Conservation (phyloP, 2,329 filamentous ascomycete species). For the Alternaria ethzedia region DNA sequence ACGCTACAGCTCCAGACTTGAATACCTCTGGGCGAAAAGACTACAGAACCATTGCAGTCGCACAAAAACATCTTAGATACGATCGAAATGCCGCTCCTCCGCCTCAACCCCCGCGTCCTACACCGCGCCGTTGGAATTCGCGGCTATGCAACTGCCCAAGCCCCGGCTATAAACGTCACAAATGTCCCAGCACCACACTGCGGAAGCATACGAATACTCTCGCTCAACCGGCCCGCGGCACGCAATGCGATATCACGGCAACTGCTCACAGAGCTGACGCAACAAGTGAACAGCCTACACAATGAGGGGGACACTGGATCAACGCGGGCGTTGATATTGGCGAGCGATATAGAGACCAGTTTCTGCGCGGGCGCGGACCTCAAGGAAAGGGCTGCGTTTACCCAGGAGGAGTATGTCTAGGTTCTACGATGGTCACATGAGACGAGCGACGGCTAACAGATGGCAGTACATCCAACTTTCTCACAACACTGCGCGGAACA, state of each 20-base stretch:
- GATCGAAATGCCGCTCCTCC: constrained; percentile 32
- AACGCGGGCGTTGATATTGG: constrained; percentile 82
- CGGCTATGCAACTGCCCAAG: constrained; percentile 53
- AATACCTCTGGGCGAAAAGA: not conserved
- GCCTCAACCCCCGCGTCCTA: constrained; percentile 27
- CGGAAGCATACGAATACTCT: constrained; percentile 86
- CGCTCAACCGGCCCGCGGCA: constrained; percentile 81
- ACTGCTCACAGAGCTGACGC: constrained; percentile 73
- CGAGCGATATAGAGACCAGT: constrained; percentile 81
- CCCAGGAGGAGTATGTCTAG: constrained; percentile 72
- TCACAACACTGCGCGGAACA: constrained; percentile 76
- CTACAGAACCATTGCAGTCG: not conserved
- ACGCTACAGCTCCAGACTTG: not conserved
- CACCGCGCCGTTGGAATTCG: constrained; percentile 33
- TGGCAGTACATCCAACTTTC: constrained; percentile 78
- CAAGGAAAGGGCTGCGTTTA: constrained; percentile 83
- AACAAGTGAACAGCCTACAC: constrained; percentile 75
- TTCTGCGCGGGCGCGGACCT: constrained; percentile 96
- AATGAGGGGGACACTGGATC: constrained; percentile 61
- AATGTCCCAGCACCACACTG: constrained; percentile 78
- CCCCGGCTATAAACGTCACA: constrained; percentile 70
- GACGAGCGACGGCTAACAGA: constrained; percentile 14
- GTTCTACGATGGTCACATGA: not conserved
- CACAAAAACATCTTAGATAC: not conserved
- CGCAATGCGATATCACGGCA: constrained; percentile 89